Percentiles rank a stretch among this genome's conserved stretches.
These are phyloP conservation scores for Aspergillus ellipticus DNA, from an alignment of 495 filamentous ascomycete species.

Conservation along the genomic window DNA sequence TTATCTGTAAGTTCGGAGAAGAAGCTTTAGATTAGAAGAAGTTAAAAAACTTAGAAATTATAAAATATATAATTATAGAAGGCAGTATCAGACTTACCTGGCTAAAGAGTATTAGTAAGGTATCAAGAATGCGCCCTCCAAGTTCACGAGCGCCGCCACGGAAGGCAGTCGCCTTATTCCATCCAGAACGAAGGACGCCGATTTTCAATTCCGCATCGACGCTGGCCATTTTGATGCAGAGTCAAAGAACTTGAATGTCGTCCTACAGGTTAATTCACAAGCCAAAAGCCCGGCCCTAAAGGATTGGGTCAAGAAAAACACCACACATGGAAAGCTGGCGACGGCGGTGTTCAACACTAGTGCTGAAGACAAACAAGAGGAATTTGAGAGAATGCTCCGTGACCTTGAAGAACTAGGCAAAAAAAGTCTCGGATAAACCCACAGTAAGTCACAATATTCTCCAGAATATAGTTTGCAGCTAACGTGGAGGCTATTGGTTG, in stretches of 20 bases:
- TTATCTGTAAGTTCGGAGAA: too few species aligned
- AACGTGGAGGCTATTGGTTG: too few species aligned
- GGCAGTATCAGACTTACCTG: too few species aligned
- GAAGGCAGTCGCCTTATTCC: constrained; percentile 13
- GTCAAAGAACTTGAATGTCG: constrained; percentile 13
- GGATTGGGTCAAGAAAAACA: constrained; percentile 17
- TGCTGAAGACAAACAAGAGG: constrained; percentile 4
- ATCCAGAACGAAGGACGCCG: constrained; percentile 10
- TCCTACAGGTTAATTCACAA: constrained; percentile 20
- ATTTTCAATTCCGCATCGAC: constrained; percentile 15
- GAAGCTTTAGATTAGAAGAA: too few species aligned
- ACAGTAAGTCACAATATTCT: too few species aligned
- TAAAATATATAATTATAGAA: too few species aligned
- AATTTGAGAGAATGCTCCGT: neutral
- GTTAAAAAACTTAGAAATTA: too few species aligned
- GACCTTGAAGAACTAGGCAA: constrained; percentile 1
- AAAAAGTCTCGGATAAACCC: constrained; percentile 2
- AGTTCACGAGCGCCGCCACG: constrained; percentile 9
- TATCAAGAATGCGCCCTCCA: constrained; percentile 7
- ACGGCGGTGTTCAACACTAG: constrained; percentile 5
- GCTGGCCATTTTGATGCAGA: constrained; percentile 13
- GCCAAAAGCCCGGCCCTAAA: constrained; percentile 19
- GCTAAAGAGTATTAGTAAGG: too few species aligned
- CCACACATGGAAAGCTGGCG: constrained; percentile 17
- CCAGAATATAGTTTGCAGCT: too few species aligned